Conservation (phyloP, 768 basidiomycete genomes). For the Suillus sp. region DNA sequence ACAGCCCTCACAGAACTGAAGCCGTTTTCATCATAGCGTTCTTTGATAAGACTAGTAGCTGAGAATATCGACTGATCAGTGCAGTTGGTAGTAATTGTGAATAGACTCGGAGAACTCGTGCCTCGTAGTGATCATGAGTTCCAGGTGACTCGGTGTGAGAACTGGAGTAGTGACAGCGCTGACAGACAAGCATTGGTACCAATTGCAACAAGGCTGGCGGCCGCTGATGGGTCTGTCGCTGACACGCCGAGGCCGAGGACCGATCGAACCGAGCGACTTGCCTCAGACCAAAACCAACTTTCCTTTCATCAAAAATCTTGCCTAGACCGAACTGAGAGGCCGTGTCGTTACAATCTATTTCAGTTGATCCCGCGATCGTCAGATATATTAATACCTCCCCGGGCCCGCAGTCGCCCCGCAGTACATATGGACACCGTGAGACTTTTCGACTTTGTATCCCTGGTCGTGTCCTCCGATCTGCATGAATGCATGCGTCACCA, state of each 20-base stretch:
- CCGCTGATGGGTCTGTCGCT: too few species aligned
- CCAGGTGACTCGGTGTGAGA: constrained; percentile 15
- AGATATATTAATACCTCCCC: not conserved
- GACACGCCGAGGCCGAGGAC: too few species aligned
- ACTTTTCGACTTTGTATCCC: not conserved
- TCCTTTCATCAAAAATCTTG: constrained; percentile 59
- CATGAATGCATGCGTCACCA: not conserved
- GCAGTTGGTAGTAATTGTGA: too few species aligned
- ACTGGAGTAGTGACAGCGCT: too few species aligned
- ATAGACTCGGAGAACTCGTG: too few species aligned
- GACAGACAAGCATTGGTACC: too few species aligned
- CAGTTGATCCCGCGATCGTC: not conserved
- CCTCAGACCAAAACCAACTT: too few species aligned
- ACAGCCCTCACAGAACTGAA: constrained; percentile 5
- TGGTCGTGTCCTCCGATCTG: not conserved
- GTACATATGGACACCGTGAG: not conserved
- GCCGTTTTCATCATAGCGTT: not conserved
- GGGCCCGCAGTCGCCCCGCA: not conserved
- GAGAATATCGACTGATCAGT: too few species aligned
- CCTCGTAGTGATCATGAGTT: too few species aligned
- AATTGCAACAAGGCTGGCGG: too few species aligned
- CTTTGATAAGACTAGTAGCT: too few species aligned
- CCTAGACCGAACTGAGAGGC: constrained; percentile 27
- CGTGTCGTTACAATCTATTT: not conserved
- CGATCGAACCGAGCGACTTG: too few species aligned